A percentile compares a stretch with the other conserved stretches of the same genome.
Evolutionary conservation across 495 filamentous ascomycete genomes (phyloP).

Genomic region (Podospora tetraspora): DNA sequence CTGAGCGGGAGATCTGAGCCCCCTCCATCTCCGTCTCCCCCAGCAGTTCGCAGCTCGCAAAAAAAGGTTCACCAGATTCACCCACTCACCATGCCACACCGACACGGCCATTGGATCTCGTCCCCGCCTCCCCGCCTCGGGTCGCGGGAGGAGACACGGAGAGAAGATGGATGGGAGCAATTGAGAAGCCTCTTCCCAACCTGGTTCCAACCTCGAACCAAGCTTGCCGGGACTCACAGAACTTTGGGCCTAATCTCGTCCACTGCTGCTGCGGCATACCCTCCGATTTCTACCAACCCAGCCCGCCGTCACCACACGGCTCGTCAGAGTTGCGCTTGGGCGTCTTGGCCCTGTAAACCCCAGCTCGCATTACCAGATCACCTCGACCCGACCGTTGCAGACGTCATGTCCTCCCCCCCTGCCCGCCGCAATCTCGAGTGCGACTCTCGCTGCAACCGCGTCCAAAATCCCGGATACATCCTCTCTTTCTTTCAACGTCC

Average conservation of each 20-base stretch:
- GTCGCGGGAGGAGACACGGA: not conserved
- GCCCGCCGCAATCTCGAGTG: not conserved
- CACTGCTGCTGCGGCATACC: not conserved
- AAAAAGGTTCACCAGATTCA: not conserved
- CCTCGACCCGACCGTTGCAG: not conserved
- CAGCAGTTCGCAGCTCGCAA: not conserved
- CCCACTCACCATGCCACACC: not conserved
- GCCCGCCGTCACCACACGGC: not conserved
- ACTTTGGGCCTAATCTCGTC: not conserved
- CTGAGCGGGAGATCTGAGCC: constrained; percentile 13
- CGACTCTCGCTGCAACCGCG: not conserved
- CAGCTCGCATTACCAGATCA: not conserved
- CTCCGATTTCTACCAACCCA: not conserved
- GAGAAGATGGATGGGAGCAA: not conserved
- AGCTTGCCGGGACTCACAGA: not conserved
- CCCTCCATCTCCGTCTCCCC: not conserved
- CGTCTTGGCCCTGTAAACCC: not conserved
- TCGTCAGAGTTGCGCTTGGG: not conserved
- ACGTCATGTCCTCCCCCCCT: not conserved
- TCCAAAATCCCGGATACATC: not conserved
- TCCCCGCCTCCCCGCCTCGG: not conserved
- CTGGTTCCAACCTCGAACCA: not conserved
- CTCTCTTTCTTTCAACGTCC: not conserved
- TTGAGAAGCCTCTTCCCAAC: not conserved
- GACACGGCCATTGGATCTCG: not conserved